Conservation (phyloP, 2,329 filamentous ascomycete species). For the Fusarium ambrosium region DNA sequence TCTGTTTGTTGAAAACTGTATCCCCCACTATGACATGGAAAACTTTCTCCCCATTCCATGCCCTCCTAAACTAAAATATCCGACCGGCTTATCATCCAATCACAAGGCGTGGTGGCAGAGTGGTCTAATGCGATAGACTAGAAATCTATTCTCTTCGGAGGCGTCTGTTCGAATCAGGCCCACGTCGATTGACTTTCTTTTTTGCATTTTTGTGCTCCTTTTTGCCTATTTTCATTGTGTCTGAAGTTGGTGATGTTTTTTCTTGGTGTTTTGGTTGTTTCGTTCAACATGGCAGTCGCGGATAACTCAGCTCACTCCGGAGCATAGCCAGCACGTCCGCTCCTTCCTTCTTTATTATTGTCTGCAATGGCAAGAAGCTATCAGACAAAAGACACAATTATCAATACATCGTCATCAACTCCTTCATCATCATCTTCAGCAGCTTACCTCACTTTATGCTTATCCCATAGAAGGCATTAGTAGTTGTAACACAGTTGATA, state of each 20-base stretch:
- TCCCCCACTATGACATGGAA: too few relatives aligned
- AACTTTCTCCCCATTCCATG: too few relatives aligned
- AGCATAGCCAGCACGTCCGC: background rate
- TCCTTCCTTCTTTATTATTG: too few relatives aligned
- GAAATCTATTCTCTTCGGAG: constrained; percentile 35
- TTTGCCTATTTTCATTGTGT: background rate
- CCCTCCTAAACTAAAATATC: background rate
- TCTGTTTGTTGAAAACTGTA: too few relatives aligned
- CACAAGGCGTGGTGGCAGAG: constrained; percentile 42
- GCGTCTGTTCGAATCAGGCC: constrained; percentile 35
- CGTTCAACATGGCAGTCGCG: background rate
- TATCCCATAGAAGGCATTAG: background rate
- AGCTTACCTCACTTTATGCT: background rate
- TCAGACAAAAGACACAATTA: too few relatives aligned
- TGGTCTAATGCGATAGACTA: constrained; percentile 43
- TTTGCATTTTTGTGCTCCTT: background rate
- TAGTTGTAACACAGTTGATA: background rate
- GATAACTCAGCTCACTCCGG: background rate
- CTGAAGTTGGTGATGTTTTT: background rate
- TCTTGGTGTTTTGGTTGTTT: background rate
- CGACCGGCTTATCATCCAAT: constrained; percentile 5
- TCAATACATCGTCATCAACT: too few relatives aligned
- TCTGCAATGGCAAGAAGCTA: too few relatives aligned
- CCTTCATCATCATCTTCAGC: too few relatives aligned
- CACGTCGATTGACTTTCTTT: constrained; percentile 27